Evolutionary conservation across 2,329 filamentous ascomycete species (phyloP), one percentile per base, ranked within the genome.

Genomic region (Nemania sp.): DNA sequence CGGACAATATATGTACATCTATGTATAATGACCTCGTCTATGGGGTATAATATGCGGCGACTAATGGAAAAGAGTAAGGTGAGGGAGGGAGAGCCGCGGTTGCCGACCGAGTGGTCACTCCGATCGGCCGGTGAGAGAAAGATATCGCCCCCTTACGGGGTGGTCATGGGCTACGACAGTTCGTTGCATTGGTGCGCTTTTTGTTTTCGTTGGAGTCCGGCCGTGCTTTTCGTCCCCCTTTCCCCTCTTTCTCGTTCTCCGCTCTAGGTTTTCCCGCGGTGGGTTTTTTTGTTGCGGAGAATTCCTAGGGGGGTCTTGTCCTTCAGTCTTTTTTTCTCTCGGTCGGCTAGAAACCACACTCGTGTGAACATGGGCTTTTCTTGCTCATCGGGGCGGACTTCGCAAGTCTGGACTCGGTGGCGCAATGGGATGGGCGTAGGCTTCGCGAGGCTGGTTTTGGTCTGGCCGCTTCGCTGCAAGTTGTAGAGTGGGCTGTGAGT

Each of bases 101-200:
- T 62, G 50, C 54, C 59, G 54, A 60, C 52, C 18, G 59, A 43
- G 39, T 52, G 39, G 59, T 62, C 45, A 45, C 39, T 43, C 51
- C 54, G 59, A 35, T 48, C 54, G 54, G 59, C 32, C 59, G 59
- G 59, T 32, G 42, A 46, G 48, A 60, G 48, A 56, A 42, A 42
- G 18, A 11, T 46, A 29, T 39, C 47, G n/a, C 47, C 52, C 52
- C 46, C 40, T 47, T 52, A 34, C 43, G 46, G 47, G 25, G 25
- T 29, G 48, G 35, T 42, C 45, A 49, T 42, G 15, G 15, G 54
- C 34, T 57, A 56, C 43, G 35, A 46, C 52, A 55, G 29, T 35
- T 49, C 49, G 37, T 50, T 54, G 57, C 42, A 42, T 56, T 53
- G 40, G 3, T 35, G 13, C 21, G 40, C 35, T 42, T 48, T 43